Evolutionary conservation across 306 rosid genomes (phyloP), one percentile per base, ranked within the genome.

Genomic region (Abrus pulchellus): DNA sequence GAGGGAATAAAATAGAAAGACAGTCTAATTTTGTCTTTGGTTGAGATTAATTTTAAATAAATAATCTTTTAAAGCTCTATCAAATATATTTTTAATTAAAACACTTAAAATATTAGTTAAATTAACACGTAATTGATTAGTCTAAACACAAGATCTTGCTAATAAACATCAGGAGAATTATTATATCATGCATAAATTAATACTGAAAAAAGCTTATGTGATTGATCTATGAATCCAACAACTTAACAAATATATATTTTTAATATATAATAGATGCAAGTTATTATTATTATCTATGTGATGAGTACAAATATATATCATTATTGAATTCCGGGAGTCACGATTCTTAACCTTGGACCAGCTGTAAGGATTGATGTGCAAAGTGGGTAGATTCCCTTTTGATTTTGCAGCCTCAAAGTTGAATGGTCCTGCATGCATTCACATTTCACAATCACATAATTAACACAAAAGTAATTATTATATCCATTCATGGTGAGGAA

Each of bases 351-450:
- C 98, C 96, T 92, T 92, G 1, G 98, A 90, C 98, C 97, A 94
- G 83, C 97, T 92, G 83, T 90, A 92, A 11, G 93, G 98, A 85
- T 92, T 94, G 67, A 83, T 79, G 29, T 87, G 97, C 73, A 94
- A 85, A 55, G 80, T 80, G 77, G 97, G 94, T 12, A 89, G 90
- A 70, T 77, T 75, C 82, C 85, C 91, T 71, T 86, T 67, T 1
- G 83, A 74, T 62, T 81, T 85, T 69, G 93, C 84, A 6, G 84
- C 83, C 81, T 89, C 87, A 73, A 94, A 94, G 82, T 92, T 88
- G 87, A 94, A 94, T 59, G 97, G 98, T 10, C 98, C 98, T 94
- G 89, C 82, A 86, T 44, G 30, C 41, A 76, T 63, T 43, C 77
- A 49, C 60, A 49, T 45, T 69, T 50, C 77, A 76, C 52, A 55